Conservation (phyloP, 2,329 filamentous ascomycete genomes). For the Thelonectria discophora region DNA sequence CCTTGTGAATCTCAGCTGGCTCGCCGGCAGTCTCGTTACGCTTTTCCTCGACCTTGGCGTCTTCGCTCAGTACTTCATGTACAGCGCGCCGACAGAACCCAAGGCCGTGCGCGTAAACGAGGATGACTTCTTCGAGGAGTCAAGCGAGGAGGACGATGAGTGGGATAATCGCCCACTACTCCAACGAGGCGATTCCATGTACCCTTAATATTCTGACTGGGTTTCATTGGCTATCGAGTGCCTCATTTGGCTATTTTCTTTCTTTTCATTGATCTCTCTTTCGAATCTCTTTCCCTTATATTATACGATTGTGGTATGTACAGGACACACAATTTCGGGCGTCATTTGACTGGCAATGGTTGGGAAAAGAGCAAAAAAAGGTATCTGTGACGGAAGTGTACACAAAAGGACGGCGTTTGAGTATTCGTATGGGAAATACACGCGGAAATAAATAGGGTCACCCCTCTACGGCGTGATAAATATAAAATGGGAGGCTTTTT, state of each 20-base stretch:
- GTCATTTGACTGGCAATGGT: slow-evolving; percentile 22
- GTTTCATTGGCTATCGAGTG: background rate
- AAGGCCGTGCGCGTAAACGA: slow-evolving; percentile 42
- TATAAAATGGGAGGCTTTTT: background rate
- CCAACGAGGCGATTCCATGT: slow-evolving; percentile 44
- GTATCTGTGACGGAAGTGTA: slow-evolving; percentile 15
- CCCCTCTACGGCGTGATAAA: slow-evolving; percentile 7
- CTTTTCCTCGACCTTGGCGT: slow-evolving; percentile 85
- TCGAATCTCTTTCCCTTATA: slow-evolving; percentile 15
- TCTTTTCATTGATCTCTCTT: slow-evolving; percentile 23
- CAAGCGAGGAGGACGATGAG: slow-evolving; percentile 38
- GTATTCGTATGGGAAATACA: slow-evolving; percentile 1
- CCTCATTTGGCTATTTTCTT: slow-evolving; percentile 3
- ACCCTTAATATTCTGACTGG: slow-evolving; percentile 25
- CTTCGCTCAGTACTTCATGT: slow-evolving; percentile 92
- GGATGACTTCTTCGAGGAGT: slow-evolving; percentile 38
- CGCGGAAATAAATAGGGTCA: background rate
- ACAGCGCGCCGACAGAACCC: slow-evolving; percentile 61
- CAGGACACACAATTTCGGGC: slow-evolving; percentile 29
- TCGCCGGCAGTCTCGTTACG: slow-evolving; percentile 89
- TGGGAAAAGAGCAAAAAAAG: slow-evolving; percentile 24
- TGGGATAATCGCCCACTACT: slow-evolving; percentile 55
- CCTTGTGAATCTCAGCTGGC: slow-evolving; percentile 89
- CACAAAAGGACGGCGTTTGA: slow-evolving; percentile 16
- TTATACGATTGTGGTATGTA: slow-evolving; percentile 21